These are phyloP conservation scores for Centaurea solstitialis DNA, from an alignment of 129 eudicot species.

Conservation along the genomic window DNA sequence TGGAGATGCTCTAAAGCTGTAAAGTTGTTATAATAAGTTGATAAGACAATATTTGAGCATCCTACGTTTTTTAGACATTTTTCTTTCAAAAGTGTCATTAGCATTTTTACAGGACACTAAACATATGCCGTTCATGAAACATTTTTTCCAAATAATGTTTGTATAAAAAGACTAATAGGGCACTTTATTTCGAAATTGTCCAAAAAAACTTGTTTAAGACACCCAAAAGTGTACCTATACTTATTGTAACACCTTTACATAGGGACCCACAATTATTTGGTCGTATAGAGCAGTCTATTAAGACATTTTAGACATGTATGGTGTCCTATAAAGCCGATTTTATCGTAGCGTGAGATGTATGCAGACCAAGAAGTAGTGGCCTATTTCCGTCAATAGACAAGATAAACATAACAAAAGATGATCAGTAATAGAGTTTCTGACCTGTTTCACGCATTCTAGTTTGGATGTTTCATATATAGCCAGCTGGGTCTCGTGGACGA, in stretches of 20 bases:
- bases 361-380: not conserved
- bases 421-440: conserved; percentile 8
- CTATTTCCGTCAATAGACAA: not conserved
- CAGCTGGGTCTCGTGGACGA: conserved; percentile 88
- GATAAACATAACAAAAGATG: conserved; percentile 1
- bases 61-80: too few species aligned
- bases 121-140: too few species aligned
- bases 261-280: not conserved
- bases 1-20: too few species aligned
- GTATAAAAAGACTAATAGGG: not conserved
- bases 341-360: too few species aligned
- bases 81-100: too few species aligned
- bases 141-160: too few species aligned
- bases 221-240: too few species aligned
- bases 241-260: not conserved
- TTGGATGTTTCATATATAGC: conserved; percentile 83
- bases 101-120: too few species aligned
- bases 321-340: too few species aligned
- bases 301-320: not conserved
- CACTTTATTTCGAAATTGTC: not conserved
- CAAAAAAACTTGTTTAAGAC: not conserved
- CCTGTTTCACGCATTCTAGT: conserved; percentile 89
- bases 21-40: too few species aligned
- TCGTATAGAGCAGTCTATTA: not conserved
- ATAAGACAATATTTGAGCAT: too few species aligned